Percentiles rank a stretch among this genome's conserved stretches.
phyloP scores from a whole-genome alignment of 1,139 yeast species.

The Pichia sp. region DNA sequence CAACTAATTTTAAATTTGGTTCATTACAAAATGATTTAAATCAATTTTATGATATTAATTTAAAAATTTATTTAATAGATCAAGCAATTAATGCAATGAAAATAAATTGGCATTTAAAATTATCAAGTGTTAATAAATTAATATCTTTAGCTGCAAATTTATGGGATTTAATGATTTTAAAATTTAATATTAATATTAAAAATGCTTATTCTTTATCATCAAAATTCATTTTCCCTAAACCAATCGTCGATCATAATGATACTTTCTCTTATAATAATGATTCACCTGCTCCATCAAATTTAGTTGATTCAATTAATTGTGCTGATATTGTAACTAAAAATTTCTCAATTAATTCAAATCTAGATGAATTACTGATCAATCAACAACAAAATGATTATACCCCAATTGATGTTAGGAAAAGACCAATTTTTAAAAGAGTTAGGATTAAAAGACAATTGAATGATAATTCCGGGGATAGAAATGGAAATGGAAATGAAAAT shows the following conservation, averaged over 20 bases:
- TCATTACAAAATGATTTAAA: conserved; percentile 11
- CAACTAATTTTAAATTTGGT: conserved; percentile 43
- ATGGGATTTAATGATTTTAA: conserved; percentile 22
- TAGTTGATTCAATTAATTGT: conserved; percentile 16
- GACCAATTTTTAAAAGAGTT: not conserved
- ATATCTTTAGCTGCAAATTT: conserved; percentile 17
- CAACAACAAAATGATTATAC: too few relatives aligned
- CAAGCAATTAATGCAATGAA: conserved; percentile 17
- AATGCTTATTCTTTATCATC: conserved; percentile 19
- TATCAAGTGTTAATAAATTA: conserved; percentile 20
- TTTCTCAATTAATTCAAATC: too few relatives aligned
- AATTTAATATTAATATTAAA: conserved; percentile 13
- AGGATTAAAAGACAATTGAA: too few relatives aligned
- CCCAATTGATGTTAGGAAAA: not conserved
- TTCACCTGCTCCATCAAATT: not conserved
- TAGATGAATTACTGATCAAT: too few relatives aligned
- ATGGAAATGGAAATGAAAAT: not conserved
- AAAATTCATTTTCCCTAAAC: conserved; percentile 13
- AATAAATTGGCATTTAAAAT: conserved; percentile 20
- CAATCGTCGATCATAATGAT: conserved; percentile 2
- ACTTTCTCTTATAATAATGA: not conserved
- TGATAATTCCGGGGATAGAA: not conserved
- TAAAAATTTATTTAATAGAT: conserved; percentile 21
- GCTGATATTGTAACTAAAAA: conserved; percentile 32
- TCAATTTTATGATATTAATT: conserved; percentile 15